phyloP scores from a whole-genome alignment of 495 filamentous ascomycete genomes.

The Aspergillus incahuasiensis region DNA sequence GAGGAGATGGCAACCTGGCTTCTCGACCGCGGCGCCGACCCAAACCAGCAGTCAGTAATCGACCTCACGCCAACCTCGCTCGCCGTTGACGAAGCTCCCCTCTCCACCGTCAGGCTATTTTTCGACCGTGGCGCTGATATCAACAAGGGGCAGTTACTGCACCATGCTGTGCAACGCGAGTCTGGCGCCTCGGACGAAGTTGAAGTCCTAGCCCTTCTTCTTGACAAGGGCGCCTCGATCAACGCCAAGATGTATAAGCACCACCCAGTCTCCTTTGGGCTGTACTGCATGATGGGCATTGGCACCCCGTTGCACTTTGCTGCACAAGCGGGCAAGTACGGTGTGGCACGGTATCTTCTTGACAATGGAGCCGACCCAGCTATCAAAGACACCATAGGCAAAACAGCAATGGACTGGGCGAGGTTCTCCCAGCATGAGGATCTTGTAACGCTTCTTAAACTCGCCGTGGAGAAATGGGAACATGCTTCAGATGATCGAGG shows the following conservation, averaged over 20 bases:
- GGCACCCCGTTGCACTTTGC: not conserved
- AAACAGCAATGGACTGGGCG: not conserved
- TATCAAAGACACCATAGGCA: not conserved
- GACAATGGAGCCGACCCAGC: not conserved
- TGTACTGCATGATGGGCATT: not conserved
- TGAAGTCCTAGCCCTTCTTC: conserved; percentile 12
- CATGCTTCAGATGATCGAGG: too few species aligned
- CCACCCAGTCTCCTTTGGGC: not conserved
- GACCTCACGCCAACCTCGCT: conserved; percentile 17
- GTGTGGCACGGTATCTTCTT: not conserved
- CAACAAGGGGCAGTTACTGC: conserved; percentile 19
- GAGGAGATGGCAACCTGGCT: conserved; percentile 24
- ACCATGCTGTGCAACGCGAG: conserved; percentile 14
- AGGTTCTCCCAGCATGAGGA: not conserved
- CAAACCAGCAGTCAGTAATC: conserved; percentile 16
- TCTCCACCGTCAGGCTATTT: conserved; percentile 11
- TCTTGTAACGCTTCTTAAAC: too few species aligned
- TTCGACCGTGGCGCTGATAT: conserved; percentile 17
- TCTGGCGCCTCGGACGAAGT: not conserved
- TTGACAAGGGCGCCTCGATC: conserved; percentile 15
- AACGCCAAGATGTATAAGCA: conserved; percentile 19
- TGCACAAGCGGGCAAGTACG: not conserved
- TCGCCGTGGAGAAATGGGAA: too few species aligned
- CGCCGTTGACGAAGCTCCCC: conserved; percentile 11
- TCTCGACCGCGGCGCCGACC: conserved; percentile 24